Evolutionary conservation across 495 filamentous ascomycete genomes (phyloP).

Genomic region (Xylaria nigripes): DNA sequence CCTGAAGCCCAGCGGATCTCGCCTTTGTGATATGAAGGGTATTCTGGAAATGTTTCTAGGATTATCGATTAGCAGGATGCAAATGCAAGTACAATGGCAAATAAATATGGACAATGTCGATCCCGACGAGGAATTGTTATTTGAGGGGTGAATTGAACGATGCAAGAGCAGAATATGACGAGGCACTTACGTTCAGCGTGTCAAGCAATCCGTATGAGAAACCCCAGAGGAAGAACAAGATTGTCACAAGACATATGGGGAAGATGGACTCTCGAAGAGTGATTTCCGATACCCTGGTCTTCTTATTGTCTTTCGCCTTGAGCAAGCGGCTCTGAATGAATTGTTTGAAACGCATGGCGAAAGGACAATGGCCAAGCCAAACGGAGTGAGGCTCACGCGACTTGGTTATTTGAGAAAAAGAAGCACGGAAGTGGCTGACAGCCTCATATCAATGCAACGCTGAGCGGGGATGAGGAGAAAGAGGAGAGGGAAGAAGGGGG

Average conservation of each 20-base stretch:
- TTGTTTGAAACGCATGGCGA: conserved; percentile 26
- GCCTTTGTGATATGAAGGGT: conserved; percentile 26
- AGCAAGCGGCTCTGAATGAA: conserved; percentile 31
- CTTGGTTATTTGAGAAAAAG: neutral
- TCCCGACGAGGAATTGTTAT: too few relatives aligned
- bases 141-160: neutral
- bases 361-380: neutral
- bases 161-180: neutral
- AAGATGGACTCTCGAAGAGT: conserved; percentile 52
- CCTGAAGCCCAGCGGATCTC: conserved; percentile 29
- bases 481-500: neutral
- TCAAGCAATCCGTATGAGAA: conserved; percentile 74
- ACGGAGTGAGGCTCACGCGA: neutral
- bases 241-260: conserved; percentile 48
- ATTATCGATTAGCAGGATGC: neutral
- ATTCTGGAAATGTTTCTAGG: conserved; percentile 33
- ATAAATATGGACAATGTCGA: neutral
- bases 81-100: neutral
- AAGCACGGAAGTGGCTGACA: neutral
- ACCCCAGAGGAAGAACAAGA: conserved; percentile 81
- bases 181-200: conserved; percentile 20
- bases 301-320: conserved; percentile 37
- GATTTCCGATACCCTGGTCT: conserved; percentile 48
- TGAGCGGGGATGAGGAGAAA: neutral
- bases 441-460: neutral